These are phyloP conservation scores for Populus hybrid DNA, from an alignment of 441 rosid genomes.

Conservation along the genomic window DNA sequence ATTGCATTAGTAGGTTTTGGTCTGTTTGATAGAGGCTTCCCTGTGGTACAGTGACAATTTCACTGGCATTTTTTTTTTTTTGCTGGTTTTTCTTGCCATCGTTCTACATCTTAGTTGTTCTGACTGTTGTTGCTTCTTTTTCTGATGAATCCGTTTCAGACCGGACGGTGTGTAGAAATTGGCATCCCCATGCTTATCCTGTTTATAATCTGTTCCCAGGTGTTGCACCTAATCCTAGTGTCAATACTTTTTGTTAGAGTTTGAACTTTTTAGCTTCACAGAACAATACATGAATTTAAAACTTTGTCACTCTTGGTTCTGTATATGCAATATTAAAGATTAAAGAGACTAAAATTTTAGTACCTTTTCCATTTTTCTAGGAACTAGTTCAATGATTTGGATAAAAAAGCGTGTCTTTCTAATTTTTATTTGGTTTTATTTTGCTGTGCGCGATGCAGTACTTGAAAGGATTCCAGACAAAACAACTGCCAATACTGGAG, in stretches of 20 bases:
- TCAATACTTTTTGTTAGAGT: not conserved
- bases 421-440: conserved; percentile 6
- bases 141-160: conserved; percentile 40
- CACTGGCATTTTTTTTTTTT: conserved; percentile 1
- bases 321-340: not conserved
- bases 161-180: conserved; percentile 85
- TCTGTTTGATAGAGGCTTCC: conserved; percentile 96
- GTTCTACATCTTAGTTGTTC: not conserved
- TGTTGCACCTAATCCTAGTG: conserved; percentile 20
- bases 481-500: conserved; percentile 74
- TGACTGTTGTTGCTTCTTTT: conserved; percentile 1
- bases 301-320: not conserved
- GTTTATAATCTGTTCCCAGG: conserved; percentile 89
- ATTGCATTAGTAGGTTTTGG: conserved; percentile 94
- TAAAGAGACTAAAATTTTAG: not conserved
- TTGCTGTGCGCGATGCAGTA: conserved; percentile 42
- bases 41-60: conserved; percentile 54
- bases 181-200: conserved; percentile 94
- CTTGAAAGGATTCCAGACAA: conserved; percentile 69
- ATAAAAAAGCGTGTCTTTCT: not conserved
- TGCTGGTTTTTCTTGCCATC: not conserved
- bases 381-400: not conserved
- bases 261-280: not conserved
- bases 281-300: not conserved
- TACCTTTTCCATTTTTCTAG: not conserved